A percentile compares a stretch with the other conserved stretches of the same genome.
phyloP scores from a whole-genome alignment of 2,329 filamentous ascomycete species.

The Alternaria sp. region DNA sequence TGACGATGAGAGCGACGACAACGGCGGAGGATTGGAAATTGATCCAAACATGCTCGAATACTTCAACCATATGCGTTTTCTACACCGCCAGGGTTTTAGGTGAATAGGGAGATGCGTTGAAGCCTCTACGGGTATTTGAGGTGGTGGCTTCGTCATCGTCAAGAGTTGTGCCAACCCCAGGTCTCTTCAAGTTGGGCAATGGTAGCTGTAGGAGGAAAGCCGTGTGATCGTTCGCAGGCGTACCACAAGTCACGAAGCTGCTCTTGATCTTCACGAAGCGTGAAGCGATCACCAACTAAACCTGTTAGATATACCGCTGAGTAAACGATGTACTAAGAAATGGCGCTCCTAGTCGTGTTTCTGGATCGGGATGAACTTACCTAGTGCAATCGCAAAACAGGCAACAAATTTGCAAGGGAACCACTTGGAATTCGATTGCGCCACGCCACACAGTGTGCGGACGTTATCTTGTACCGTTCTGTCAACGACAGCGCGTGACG shows the following conservation, averaged over 20 bases:
- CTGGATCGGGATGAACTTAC: conserved; percentile 24
- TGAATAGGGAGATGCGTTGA: not conserved
- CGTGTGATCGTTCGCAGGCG: conserved; percentile 44
- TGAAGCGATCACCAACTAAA: conserved; percentile 48
- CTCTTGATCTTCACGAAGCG: conserved; percentile 43
- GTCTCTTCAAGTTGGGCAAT: conserved; percentile 48
- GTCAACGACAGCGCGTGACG: conserved; percentile 44
- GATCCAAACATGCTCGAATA: not conserved
- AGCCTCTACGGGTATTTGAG: not conserved
- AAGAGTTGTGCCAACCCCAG: conserved; percentile 42
- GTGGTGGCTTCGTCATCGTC: not conserved
- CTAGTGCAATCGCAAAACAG: conserved; percentile 49
- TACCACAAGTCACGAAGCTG: conserved; percentile 43
- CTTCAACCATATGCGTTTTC: not conserved
- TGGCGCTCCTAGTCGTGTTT: not conserved
- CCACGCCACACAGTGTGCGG: conserved; percentile 48
- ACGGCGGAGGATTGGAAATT: not conserved
- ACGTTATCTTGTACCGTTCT: conserved; percentile 48
- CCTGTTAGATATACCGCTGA: conserved; percentile 10
- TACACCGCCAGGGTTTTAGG: not conserved
- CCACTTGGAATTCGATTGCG: conserved; percentile 44
- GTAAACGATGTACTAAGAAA: not conserved
- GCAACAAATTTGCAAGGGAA: conserved; percentile 51
- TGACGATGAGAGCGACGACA: not conserved
- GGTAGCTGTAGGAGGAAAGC: conserved; percentile 47